Evolutionary conservation across 768 basidiomycete genomes (phyloP).

Genomic region (Dioszegia crocea): DNA sequence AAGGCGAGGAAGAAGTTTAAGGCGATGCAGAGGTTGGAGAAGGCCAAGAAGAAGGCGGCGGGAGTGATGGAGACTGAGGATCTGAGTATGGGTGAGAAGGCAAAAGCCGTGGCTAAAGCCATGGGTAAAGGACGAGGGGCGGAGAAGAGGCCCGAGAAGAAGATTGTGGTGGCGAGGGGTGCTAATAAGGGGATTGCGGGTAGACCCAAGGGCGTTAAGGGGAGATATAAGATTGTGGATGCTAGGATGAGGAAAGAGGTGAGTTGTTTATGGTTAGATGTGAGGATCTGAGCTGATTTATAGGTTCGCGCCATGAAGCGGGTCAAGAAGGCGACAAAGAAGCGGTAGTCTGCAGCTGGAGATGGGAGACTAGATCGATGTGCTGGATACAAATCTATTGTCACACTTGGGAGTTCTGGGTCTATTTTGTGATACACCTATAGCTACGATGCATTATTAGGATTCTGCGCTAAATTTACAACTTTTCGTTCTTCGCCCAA

Average conservation of each 20-base stretch:
- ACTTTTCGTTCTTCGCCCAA: no score
- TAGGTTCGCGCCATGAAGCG: slow-evolving; percentile 80
- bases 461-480: no score
- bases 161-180: slow-evolving; percentile 88
- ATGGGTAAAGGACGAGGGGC: slow-evolving; percentile 56
- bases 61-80: slow-evolving; percentile 73
- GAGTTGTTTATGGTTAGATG: slow-evolving; percentile 6
- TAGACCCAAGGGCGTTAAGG: slow-evolving; percentile 91
- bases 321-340: slow-evolving; percentile 67
- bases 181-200: slow-evolving; percentile 84
- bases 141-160: slow-evolving; percentile 61
- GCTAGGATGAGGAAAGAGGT: slow-evolving; percentile 75
- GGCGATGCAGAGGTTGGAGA: slow-evolving; percentile 76
- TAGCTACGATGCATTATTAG: no score
- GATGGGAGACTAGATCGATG: neutral
- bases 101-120: slow-evolving; percentile 83
- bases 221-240: slow-evolving; percentile 91
- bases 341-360: slow-evolving; percentile 15
- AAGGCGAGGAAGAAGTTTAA: slow-evolving; percentile 95
- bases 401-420: no score
- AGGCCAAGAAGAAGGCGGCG: slow-evolving; percentile 93
- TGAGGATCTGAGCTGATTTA: slow-evolving; percentile 11
- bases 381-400: no score
- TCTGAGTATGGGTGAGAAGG: slow-evolving; percentile 92
- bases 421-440: no score